Percentiles rank a stretch among this genome's conserved stretches.
These are phyloP conservation scores for Metschnikowia lochheadii DNA, from an alignment of 805 yeast genomes.

Conservation along the genomic window DNA sequence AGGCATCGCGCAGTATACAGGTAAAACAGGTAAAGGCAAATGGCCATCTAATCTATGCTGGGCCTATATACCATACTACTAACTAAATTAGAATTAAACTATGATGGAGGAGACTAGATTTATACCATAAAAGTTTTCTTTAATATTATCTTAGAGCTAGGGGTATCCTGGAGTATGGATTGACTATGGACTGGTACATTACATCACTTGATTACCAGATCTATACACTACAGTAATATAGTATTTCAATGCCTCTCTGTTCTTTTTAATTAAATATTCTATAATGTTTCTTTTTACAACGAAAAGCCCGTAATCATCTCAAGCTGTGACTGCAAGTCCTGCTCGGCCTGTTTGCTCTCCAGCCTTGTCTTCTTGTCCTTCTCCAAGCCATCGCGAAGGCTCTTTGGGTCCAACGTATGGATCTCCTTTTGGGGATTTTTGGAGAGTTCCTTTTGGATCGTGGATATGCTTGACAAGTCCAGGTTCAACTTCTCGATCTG, in stretches of 20 bases:
- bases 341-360: conserved; percentile 30
- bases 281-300: background rate
- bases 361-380: conserved; percentile 32
- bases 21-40: background rate
- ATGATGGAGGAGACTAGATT: no score
- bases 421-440: conserved; percentile 15
- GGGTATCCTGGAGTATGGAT: no score
- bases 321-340: conserved; percentile 42
- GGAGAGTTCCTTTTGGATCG: conserved; percentile 14
- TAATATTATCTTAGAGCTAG: no score
- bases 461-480: conserved; percentile 20
- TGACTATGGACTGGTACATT: no score
- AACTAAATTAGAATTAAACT: no score
- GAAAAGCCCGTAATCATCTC: conserved; percentile 41
- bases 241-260: no score
- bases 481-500: conserved; percentile 33
- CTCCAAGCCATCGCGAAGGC: conserved; percentile 35
- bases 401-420: conserved; percentile 33
- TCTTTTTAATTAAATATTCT: background rate
- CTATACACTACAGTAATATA: no score
- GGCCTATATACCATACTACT: no score
- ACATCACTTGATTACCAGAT: no score
- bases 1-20: conserved; percentile 6
- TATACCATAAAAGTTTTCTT: no score
- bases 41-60: no score